These are phyloP conservation scores for Clavispora fructus DNA, from an alignment of 805 yeast species.

Conservation along the genomic window DNA sequence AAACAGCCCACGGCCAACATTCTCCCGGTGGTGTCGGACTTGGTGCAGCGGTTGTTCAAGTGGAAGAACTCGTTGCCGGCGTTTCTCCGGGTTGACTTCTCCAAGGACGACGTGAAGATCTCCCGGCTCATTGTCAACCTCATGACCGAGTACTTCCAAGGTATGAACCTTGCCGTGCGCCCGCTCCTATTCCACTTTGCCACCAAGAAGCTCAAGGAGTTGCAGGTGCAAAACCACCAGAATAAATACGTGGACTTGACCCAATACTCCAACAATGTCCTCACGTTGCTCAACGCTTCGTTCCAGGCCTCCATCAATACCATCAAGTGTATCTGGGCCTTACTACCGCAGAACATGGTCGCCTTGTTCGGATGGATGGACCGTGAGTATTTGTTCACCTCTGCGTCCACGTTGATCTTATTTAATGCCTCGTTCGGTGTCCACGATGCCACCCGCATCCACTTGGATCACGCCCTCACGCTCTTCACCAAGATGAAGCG, in stretches of 20 bases:
- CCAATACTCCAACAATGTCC: slow-evolving; percentile 59
- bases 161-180: slow-evolving; percentile 71
- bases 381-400: slow-evolving; percentile 72
- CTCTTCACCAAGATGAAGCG: slow-evolving; percentile 72
- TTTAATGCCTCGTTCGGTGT: slow-evolving; percentile 80
- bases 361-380: slow-evolving; percentile 87
- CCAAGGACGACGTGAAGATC: slow-evolving; percentile 47
- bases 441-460: slow-evolving; percentile 67
- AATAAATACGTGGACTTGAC: slow-evolving; percentile 60
- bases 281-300: slow-evolving; percentile 68
- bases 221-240: slow-evolving; percentile 31
- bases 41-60: slow-evolving; percentile 58
- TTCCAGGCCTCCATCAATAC: slow-evolving; percentile 79
- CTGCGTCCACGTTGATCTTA: slow-evolving; percentile 66
- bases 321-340: slow-evolving; percentile 66
- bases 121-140: slow-evolving; percentile 66
- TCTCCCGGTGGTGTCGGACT: slow-evolving; percentile 64
- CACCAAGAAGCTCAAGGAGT: slow-evolving; percentile 53
- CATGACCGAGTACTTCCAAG: slow-evolving; percentile 81
- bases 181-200: slow-evolving; percentile 76
- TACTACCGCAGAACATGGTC: slow-evolving; percentile 74
- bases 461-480: slow-evolving; percentile 64
- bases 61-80: slow-evolving; percentile 68
- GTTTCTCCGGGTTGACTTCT: slow-evolving; percentile 60
- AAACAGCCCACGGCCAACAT: slow-evolving; percentile 74